phyloP scores from a whole-genome alignment of 345 rosid species.

The Populus deltoides region DNA sequence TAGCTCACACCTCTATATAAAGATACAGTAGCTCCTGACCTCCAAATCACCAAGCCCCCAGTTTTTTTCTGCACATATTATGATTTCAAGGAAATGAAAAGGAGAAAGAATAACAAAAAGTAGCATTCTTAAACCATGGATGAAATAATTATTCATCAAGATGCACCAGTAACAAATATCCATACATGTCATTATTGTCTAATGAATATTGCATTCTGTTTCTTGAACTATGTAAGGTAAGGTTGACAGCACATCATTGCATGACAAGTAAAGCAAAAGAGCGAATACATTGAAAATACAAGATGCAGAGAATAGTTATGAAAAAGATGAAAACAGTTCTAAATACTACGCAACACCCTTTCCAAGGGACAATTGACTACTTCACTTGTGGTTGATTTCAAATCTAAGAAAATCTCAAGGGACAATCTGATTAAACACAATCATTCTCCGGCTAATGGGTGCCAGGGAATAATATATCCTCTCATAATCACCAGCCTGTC shows the following conservation, averaged over 20 bases:
- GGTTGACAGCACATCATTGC: background rate
- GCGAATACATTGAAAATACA: background rate
- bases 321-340: background rate
- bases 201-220: background rate
- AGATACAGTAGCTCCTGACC: constrained; percentile 78
- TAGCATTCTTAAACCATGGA: background rate
- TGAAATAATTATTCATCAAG: background rate
- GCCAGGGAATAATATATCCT: too few relatives aligned
- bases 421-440: background rate
- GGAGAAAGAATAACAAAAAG: constrained; percentile 6
- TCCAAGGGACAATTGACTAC: background rate
- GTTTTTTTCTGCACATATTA: constrained; percentile 66
- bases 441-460: background rate
- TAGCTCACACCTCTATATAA: constrained; percentile 71
- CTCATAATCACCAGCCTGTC: too few relatives aligned
- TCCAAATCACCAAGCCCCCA: constrained; percentile 96
- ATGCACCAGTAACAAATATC: background rate
- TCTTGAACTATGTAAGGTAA: background rate
- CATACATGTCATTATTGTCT: background rate
- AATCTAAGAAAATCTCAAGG: background rate
- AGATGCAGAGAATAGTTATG: background rate
- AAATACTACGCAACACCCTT: background rate
- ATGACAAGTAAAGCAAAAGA: background rate
- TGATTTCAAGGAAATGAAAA: background rate
- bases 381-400: background rate